phyloP scores from a whole-genome alignment of 2,329 filamentous ascomycete genomes.

The Aureobasidium sp. region DNA sequence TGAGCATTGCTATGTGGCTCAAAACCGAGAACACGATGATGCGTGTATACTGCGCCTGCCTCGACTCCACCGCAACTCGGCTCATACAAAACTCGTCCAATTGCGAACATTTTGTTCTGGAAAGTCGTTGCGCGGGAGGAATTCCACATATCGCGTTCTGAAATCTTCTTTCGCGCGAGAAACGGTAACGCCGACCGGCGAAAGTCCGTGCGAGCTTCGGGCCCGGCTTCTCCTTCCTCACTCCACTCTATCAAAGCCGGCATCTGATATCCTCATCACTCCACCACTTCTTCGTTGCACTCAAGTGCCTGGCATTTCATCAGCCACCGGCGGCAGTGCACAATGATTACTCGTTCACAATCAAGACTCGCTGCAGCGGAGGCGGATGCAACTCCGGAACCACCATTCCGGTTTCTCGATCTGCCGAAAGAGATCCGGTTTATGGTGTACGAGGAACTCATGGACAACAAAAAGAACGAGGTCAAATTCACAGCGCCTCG shows the following conservation, averaged over 20 bases:
- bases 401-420: slow-evolving; percentile 13
- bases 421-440: neutral
- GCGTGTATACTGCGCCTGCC: no score
- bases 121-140: neutral
- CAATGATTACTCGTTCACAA: neutral
- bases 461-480: neutral
- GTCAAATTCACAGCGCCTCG: neutral
- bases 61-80: no score
- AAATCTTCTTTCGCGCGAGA: neutral
- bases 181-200: neutral
- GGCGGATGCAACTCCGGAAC: neutral
- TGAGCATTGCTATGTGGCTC: no score
- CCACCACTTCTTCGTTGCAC: no score
- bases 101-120: no score
- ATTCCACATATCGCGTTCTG: no score
- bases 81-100: no score
- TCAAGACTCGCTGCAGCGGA: neutral
- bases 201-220: neutral
- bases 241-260: neutral
- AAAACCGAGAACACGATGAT: no score
- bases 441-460: slow-evolving; percentile 4
- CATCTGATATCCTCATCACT: neutral
- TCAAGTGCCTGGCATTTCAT: no score
- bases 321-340: neutral
- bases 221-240: neutral